Evolutionary conservation across 148 eudicot genomes (phyloP), one percentile per base, ranked within the genome.

Genomic region (Linanthus parryae): DNA sequence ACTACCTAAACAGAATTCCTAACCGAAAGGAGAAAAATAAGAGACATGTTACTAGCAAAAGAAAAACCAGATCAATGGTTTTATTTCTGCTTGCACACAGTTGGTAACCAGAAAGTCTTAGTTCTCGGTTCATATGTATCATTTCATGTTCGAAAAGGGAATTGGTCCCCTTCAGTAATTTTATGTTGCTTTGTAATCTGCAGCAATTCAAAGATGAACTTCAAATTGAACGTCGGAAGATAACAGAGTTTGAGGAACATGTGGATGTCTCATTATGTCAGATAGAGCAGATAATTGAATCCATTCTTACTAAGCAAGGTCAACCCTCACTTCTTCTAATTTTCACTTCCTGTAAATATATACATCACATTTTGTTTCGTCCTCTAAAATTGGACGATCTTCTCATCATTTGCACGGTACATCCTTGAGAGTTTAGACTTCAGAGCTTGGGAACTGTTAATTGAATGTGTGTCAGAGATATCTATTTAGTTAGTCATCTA

Each of bases 231-330:
- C 94, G 94, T 64, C 54, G 56, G 38, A 70, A 64, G 68, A 68
- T 88, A 30, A 89, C 78, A 56, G 76, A 75, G 48, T 79, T 82
- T 41, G 97, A 85, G 63, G 87, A 82, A 8, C 79, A 82, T 61
- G 27, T 84, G 33, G 77, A 77, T 52, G 57, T 34, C 45, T 54
- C 85, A 49, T 82, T 59, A 66, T 36, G 45, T 56, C 71, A 65
- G 52, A 66, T 24, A 44, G 77, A 69, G 59, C 74, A 59, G 50
- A 60, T 85, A 48, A 94, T 84, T 37, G 87, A 82, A 23, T 58
- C 77, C 60, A 80, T 82, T 65, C 73, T 75, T 12, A 87, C 82
- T 56, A 57, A 74, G 81, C 84, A 85, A 79, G 94, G 96, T 84
- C n/a, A n/a, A 8, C n/a, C n/a, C 65, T 26, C 11, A 8, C 36